These are phyloP conservation scores for Endoconidiophora polonica DNA, from an alignment of 2,329 filamentous ascomycete species.

Conservation along the genomic window DNA sequence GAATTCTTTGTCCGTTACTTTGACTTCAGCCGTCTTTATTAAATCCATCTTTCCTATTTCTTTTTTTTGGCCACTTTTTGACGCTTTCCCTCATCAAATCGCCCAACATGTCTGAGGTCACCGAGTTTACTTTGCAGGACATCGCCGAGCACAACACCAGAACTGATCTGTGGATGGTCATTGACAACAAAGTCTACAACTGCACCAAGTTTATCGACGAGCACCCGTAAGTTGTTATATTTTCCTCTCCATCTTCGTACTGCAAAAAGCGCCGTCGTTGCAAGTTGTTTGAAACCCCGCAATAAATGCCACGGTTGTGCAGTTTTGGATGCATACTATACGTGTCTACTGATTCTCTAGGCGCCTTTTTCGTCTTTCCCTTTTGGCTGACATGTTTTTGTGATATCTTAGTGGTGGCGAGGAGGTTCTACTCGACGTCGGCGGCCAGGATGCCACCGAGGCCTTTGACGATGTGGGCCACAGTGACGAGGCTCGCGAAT, in stretches of 20 bases:
- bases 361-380: neutral
- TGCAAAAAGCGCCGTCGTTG: neutral
- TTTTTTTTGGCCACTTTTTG: conserved; percentile 1
- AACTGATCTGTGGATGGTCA: conserved; percentile 81
- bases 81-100: neutral
- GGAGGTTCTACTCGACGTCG: conserved; percentile 93
- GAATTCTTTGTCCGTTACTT: no score
- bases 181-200: conserved; percentile 97
- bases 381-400: neutral
- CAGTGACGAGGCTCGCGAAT: conserved; percentile 95
- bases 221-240: conserved; percentile 53
- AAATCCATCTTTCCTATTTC: conserved; percentile 6
- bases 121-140: conserved; percentile 59
- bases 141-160: conserved; percentile 76
- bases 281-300: no score
- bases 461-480: conserved; percentile 99
- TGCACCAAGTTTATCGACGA: conserved; percentile 80
- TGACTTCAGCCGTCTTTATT: neutral
- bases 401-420: conserved; percentile 63
- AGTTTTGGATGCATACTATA: no score
- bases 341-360: no score
- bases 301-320: neutral
- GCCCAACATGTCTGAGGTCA: conserved; percentile 19
- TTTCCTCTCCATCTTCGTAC: conserved; percentile 34
- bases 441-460: conserved; percentile 88